phyloP scores from a whole-genome alignment of 1,284 basidiomycete species.

The Phaffia rhodozyma region DNA sequence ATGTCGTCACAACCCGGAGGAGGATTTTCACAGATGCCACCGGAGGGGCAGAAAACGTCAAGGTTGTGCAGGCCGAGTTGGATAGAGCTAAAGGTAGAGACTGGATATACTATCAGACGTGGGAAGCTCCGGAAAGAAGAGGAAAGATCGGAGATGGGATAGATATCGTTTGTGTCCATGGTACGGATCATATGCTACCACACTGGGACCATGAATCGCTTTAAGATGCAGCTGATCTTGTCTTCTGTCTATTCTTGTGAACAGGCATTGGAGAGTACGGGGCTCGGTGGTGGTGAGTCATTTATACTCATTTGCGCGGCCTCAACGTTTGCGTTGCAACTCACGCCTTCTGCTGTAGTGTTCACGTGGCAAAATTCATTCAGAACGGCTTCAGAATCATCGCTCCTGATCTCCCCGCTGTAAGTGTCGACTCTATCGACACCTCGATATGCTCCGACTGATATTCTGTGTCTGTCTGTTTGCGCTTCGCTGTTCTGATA shows the following conservation, averaged over 20 bases:
- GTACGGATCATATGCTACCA: slow-evolving; percentile 2
- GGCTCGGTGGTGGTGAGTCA: slow-evolving; percentile 22
- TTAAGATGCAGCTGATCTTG: neutral
- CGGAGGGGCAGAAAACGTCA: slow-evolving; percentile 19
- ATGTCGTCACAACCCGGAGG: slow-evolving; percentile 11
- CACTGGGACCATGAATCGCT: neutral
- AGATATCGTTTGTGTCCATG: slow-evolving; percentile 21
- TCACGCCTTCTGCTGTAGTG: neutral
- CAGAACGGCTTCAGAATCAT: slow-evolving; percentile 31
- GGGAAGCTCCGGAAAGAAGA: slow-evolving; percentile 11
- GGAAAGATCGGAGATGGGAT: slow-evolving; percentile 12
- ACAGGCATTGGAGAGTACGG: slow-evolving; percentile 21
- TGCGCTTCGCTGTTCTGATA: neutral
- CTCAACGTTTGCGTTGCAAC: too few relatives aligned
- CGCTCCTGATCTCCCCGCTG: slow-evolving; percentile 31
- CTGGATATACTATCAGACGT: slow-evolving; percentile 21
- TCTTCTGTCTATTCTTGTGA: neutral
- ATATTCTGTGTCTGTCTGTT: neutral
- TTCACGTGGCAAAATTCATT: slow-evolving; percentile 27
- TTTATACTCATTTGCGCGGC: too few relatives aligned
- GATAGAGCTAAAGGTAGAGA: slow-evolving; percentile 7
- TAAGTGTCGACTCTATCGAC: slow-evolving; percentile 23
- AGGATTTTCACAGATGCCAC: slow-evolving; percentile 14
- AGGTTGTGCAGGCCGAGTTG: slow-evolving; percentile 17
- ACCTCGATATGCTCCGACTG: neutral